phyloP scores from a whole-genome alignment of 2,329 filamentous ascomycete genomes.

The Hawksworthiomyces lignivorus region DNA sequence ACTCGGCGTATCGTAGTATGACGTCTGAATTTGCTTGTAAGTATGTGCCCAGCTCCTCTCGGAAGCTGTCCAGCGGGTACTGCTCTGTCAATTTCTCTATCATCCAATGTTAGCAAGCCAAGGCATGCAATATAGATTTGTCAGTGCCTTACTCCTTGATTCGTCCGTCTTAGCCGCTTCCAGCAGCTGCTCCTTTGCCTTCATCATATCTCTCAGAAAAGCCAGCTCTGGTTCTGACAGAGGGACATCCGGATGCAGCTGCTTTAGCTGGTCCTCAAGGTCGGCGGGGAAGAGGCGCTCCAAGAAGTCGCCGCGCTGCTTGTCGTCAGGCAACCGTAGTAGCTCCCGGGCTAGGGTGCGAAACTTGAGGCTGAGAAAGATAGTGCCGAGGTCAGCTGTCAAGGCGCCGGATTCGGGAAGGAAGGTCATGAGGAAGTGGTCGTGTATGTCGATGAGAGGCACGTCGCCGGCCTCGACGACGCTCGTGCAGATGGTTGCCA shows the following conservation, averaged over 20 bases:
- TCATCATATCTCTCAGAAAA: conserved; percentile 13
- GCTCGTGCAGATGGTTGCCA: conserved; percentile 38
- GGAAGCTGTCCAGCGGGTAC: conserved; percentile 31
- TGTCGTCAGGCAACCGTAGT: conserved; percentile 7
- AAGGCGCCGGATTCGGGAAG: conserved; percentile 30
- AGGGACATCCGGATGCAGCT: conserved; percentile 25
- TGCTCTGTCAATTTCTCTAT: conserved; percentile 25
- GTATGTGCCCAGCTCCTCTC: conserved; percentile 24
- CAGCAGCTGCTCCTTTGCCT: conserved; percentile 37
- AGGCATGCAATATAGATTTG: not conserved
- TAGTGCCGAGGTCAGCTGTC: conserved; percentile 31
- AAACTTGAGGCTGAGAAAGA: conserved; percentile 41
- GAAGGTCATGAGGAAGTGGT: conserved; percentile 39
- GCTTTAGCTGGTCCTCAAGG: conserved; percentile 40
- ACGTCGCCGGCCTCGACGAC: conserved; percentile 30
- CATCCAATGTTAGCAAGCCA: not conserved
- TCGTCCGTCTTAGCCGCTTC: conserved; percentile 45
- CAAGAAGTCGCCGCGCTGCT: conserved; percentile 26
- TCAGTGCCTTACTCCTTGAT: conserved; percentile 19
- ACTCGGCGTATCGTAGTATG: conserved; percentile 29
- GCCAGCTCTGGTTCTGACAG: conserved; percentile 14
- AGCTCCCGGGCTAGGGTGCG: conserved; percentile 15
- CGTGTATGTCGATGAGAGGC: conserved; percentile 34
- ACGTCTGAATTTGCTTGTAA: conserved; percentile 24
- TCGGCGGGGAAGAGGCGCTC: conserved; percentile 50